These are phyloP conservation scores for Xylaria sp. DNA, from an alignment of 2,329 filamentous ascomycete species.

Conservation along the genomic window DNA sequence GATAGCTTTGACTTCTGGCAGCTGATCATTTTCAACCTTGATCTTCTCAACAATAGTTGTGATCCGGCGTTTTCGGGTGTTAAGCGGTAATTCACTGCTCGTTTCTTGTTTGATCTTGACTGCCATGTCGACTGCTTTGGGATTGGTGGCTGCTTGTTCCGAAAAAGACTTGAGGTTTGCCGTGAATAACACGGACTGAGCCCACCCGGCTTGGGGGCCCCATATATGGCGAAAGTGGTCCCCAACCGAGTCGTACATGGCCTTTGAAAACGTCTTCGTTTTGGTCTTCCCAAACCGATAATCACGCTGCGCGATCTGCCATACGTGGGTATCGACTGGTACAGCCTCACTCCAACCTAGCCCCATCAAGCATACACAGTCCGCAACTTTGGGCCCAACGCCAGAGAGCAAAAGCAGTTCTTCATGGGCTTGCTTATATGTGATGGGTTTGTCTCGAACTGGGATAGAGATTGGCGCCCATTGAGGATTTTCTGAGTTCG, in stretches of 20 bases:
- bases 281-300: conserved; percentile 90
- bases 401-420: conserved; percentile 82
- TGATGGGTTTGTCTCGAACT: conserved; percentile 63
- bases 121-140: conserved; percentile 44
- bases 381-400: conserved; percentile 95
- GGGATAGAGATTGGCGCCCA: conserved; percentile 62
- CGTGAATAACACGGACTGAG: conserved; percentile 95
- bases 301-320: conserved; percentile 96
- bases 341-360: conserved; percentile 95
- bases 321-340: conserved; percentile 96
- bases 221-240: conserved; percentile 90
- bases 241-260: conserved; percentile 88
- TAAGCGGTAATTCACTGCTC: conserved; percentile 17
- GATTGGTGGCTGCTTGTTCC: conserved; percentile 64
- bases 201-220: conserved; percentile 96
- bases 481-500: conserved; percentile 78
- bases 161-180: conserved; percentile 90
- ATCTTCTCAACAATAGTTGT: conserved; percentile 36
- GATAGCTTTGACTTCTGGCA: conserved; percentile 25
- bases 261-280: conserved; percentile 86
- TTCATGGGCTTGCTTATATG: conserved; percentile 83
- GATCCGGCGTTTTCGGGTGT: conserved; percentile 41
- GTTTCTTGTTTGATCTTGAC: conserved; percentile 46
- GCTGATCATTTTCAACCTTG: conserved; percentile 38
- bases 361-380: conserved; percentile 97